Conservation (phyloP, 2,329 filamentous ascomycete genomes). For the Ceratocystis eucalypticola region DNA sequence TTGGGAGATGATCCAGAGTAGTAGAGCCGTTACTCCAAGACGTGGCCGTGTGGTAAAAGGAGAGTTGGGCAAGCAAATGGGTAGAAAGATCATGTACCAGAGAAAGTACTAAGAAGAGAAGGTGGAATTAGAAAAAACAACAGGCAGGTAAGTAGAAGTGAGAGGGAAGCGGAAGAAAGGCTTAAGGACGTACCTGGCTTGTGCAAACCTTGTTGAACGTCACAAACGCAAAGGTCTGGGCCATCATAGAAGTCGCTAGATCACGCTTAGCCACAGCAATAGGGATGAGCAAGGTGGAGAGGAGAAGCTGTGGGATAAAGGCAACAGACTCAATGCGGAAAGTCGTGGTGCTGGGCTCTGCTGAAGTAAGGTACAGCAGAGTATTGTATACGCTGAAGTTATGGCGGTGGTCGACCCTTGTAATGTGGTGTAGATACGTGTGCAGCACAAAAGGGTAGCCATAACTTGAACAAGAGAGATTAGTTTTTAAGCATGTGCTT, state of each 20-base stretch:
- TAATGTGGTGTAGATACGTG: constrained; percentile 86
- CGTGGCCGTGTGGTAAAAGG: constrained; percentile 48
- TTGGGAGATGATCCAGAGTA: constrained; percentile 65
- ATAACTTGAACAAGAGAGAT: constrained; percentile 42
- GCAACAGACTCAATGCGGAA: constrained; percentile 60
- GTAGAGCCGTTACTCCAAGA: constrained; percentile 51
- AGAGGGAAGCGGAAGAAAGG: background rate
- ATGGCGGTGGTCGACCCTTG: constrained; percentile 87
- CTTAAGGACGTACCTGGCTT: constrained; percentile 57
- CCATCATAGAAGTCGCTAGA: constrained; percentile 72
- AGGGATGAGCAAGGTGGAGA: constrained; percentile 65
- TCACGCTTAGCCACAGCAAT: constrained; percentile 66
- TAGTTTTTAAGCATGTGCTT: constrained; percentile 5
- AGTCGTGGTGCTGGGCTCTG: constrained; percentile 33
- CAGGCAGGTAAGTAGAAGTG: background rate
- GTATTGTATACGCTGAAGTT: constrained; percentile 97
- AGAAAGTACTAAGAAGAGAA: constrained; percentile 64
- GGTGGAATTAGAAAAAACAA: background rate
- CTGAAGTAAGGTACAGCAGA: constrained; percentile 74
- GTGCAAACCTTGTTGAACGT: constrained; percentile 99
- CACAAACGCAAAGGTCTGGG: constrained; percentile 93
- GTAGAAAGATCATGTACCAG: constrained; percentile 92
- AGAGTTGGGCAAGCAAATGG: constrained; percentile 75
- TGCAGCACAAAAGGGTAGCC: constrained; percentile 71
- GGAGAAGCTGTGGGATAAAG: constrained; percentile 73